Evolutionary conservation across 805 yeast species (phyloP).

Genomic region (Candida insectorum): DNA sequence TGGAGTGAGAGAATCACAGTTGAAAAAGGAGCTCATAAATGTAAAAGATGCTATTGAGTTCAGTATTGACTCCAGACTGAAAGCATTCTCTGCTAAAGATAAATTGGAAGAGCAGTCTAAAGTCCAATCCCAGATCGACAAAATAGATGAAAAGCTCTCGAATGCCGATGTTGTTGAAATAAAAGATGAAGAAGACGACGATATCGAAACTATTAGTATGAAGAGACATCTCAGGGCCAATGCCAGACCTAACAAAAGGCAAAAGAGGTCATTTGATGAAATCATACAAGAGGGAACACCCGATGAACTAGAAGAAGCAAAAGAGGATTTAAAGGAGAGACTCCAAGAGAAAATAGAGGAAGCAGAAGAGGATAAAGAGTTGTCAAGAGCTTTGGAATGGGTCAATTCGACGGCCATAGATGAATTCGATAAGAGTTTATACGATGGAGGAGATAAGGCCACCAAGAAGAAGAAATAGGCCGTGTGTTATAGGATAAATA

Average conservation of each 20-base stretch:
- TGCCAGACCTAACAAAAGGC: slow-evolving; percentile 30
- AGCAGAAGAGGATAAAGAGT: slow-evolving; percentile 37
- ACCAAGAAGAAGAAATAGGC: slow-evolving; percentile 10
- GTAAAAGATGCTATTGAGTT: slow-evolving; percentile 50
- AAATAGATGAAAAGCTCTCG: slow-evolving; percentile 21
- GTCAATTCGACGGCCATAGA: slow-evolving; percentile 58
- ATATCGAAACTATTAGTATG: slow-evolving; percentile 18
- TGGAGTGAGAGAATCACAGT: slow-evolving; percentile 68
- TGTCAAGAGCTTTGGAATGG: slow-evolving; percentile 54
- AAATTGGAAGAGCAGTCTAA: slow-evolving; percentile 32
- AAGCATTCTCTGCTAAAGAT: slow-evolving; percentile 31
- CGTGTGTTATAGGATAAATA: not conserved
- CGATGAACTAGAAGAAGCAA: slow-evolving; percentile 22
- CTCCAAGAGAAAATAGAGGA: slow-evolving; percentile 28
- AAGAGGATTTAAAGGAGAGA: slow-evolving; percentile 16
- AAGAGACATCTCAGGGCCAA: slow-evolving; percentile 30
- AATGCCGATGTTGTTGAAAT: slow-evolving; percentile 8
- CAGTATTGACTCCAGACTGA: slow-evolving; percentile 58
- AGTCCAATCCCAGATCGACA: slow-evolving; percentile 37
- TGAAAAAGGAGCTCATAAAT: slow-evolving; percentile 57
- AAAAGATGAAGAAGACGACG: slow-evolving; percentile 32
- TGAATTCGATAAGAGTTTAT: slow-evolving; percentile 47
- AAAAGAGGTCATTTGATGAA: slow-evolving; percentile 28
- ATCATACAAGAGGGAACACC: slow-evolving; percentile 24
- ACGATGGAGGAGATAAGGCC: slow-evolving; percentile 49